Percentiles rank a stretch among this genome's conserved stretches.
Evolutionary conservation across 371 early-diverging fungal species (phyloP).

Genomic region (Choanephora cucurbitarum): DNA sequence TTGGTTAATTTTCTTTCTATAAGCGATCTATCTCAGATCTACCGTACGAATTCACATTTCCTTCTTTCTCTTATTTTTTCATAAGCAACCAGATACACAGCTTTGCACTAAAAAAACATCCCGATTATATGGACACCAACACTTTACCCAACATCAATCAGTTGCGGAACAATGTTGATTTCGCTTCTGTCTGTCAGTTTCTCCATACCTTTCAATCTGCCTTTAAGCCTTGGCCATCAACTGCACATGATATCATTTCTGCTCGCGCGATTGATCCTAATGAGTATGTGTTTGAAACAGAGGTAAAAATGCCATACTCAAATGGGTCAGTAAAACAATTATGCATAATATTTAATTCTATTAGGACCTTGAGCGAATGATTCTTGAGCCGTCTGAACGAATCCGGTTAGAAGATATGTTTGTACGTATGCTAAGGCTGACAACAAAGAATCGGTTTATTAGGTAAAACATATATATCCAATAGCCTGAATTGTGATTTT

Average conservation of each 20-base stretch:
- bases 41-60: neutral
- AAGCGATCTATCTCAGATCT: neutral
- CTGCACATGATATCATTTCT: constrained; percentile 17
- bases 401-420: constrained; percentile 42
- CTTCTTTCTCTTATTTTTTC: neutral
- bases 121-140: constrained; percentile 11
- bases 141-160: constrained; percentile 22
- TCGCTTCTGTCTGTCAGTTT: constrained; percentile 51
- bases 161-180: constrained; percentile 50
- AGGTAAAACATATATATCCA: constrained; percentile 24
- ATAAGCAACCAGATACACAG: no score
- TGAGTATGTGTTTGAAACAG: constrained; percentile 28
- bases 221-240: constrained; percentile 41
- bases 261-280: constrained; percentile 16
- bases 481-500: no score
- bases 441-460: constrained; percentile 45
- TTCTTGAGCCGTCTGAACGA: constrained; percentile 35
- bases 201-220: constrained; percentile 49
- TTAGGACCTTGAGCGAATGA: constrained; percentile 49
- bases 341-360: constrained; percentile 5
- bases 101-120: neutral
- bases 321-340: constrained; percentile 13
- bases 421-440: constrained; percentile 39
- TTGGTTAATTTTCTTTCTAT: neutral
- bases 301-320: no score